Evolutionary conservation across 805 yeast species (phyloP).

Genomic region (Candida methanosorbosa): DNA sequence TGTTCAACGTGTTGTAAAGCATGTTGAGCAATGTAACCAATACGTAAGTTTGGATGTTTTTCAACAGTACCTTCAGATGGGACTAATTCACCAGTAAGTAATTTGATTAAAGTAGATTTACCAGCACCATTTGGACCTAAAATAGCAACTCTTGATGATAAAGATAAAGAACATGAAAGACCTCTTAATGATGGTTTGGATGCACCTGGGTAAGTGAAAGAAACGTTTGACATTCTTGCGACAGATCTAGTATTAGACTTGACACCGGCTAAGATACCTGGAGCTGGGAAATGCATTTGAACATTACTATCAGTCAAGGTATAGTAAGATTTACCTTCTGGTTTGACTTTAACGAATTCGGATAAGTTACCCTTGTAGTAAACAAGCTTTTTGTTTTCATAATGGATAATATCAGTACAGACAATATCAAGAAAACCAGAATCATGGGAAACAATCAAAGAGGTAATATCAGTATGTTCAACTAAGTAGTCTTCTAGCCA

Average conservation of each 20-base stretch:
- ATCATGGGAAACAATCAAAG: constrained; percentile 95
- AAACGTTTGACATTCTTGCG: constrained; percentile 60
- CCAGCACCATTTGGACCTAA: constrained; percentile 99
- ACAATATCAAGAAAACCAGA: constrained; percentile 93
- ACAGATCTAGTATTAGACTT: constrained; percentile 92
- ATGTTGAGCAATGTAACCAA: constrained; percentile 98
- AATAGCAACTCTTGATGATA: constrained; percentile 95
- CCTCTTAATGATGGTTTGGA: constrained; percentile 68
- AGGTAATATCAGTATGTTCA: constrained; percentile 79
- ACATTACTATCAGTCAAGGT: constrained; percentile 88
- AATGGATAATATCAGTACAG: constrained; percentile 94
- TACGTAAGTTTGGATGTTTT: constrained; percentile 96
- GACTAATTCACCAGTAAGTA: constrained; percentile 84
- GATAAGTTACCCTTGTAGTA: constrained; percentile 95
- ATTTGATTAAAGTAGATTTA: constrained; percentile 89
- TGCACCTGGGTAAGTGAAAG: constrained; percentile 87
- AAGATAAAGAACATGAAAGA: constrained; percentile 84
- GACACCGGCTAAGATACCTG: constrained; percentile 96
- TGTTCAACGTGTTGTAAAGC: constrained; percentile 95
- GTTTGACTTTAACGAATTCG: constrained; percentile 82
- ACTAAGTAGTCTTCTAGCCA: constrained; percentile 89
- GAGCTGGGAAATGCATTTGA: constrained; percentile 97
- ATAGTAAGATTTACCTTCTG: constrained; percentile 94
- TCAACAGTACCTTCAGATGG: constrained; percentile 88
- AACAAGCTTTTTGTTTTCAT: constrained; percentile 89